Conservation (phyloP, 2,329 filamentous ascomycete species). For the Anthostomella pinea region DNA sequence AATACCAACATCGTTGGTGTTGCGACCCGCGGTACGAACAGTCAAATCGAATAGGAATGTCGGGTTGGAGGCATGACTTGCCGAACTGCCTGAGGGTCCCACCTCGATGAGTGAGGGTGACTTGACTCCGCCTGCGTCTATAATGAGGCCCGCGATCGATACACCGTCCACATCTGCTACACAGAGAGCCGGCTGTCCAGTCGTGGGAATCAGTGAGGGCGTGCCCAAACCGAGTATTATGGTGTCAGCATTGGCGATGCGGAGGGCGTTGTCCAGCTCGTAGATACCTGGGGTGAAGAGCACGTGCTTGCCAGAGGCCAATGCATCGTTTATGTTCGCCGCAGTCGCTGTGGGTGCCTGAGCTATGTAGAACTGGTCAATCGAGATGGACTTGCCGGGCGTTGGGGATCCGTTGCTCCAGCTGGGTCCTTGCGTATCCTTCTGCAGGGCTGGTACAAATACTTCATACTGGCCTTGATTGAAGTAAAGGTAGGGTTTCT, state of each 20-base stretch:
- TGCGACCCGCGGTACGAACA: conserved; percentile 28
- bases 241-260: conserved; percentile 24
- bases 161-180: conserved; percentile 32
- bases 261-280: conserved; percentile 26
- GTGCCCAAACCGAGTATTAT: conserved; percentile 31
- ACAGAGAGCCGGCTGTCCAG: conserved; percentile 23
- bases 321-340: conserved; percentile 26
- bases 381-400: conserved; percentile 27
- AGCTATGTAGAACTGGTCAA: conserved; percentile 28
- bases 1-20: conserved; percentile 30
- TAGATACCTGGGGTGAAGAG: conserved; percentile 33
- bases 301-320: conserved; percentile 29
- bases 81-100: conserved; percentile 22
- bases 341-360: conserved; percentile 22
- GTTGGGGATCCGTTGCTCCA: conserved; percentile 24
- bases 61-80: conserved; percentile 26
- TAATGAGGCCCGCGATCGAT: conserved; percentile 31
- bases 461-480: conserved; percentile 26
- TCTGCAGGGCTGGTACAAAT: conserved; percentile 29
- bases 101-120: conserved; percentile 30
- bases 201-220: conserved; percentile 29
- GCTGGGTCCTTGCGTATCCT: conserved; percentile 27
- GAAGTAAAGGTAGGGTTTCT: conserved; percentile 32
- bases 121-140: conserved; percentile 27
- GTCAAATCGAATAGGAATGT: conserved; percentile 33